Percentiles rank a stretch among this genome's conserved stretches.
phyloP scores from a whole-genome alignment of 805 yeast species.

The Myxozyma vanderwaltii region DNA sequence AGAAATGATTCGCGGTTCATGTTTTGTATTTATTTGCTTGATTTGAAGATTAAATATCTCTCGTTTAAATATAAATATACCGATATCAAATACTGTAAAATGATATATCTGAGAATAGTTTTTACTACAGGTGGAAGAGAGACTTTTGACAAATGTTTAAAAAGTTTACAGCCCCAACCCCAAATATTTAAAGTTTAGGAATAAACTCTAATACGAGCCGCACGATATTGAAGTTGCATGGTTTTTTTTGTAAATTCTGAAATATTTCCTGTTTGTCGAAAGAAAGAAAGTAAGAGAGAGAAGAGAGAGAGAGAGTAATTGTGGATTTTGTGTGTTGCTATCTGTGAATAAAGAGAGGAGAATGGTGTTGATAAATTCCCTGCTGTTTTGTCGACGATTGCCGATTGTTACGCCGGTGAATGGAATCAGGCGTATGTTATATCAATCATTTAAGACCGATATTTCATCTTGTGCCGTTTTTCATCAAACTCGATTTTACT shows the following conservation, averaged over 20 bases:
- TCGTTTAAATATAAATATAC: no score
- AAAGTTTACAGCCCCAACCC: constrained; percentile 9
- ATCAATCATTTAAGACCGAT: no score
- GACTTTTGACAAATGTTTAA: background rate
- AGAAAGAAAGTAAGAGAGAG: no score
- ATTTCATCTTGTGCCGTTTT: no score
- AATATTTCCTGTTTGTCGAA: no score
- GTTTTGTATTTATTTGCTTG: background rate
- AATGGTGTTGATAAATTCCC: background rate
- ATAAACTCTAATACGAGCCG: background rate
- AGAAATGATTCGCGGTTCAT: constrained; percentile 79
- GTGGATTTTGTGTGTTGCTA: background rate
- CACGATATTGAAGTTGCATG: background rate
- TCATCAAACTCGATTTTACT: no score
- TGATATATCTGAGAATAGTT: no score
- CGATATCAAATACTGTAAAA: no score
- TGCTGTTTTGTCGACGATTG: background rate
- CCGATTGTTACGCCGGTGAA: background rate
- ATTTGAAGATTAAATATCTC: no score
- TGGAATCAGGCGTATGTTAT: background rate
- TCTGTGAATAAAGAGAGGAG: background rate
- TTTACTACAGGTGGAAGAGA: no score
- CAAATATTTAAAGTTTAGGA: background rate
- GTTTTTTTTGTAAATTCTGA: background rate
- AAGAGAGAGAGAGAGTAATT: no score